A percentile compares a stretch with the other conserved stretches of the same genome.
phyloP scores from a whole-genome alignment of 352 stramenopile species.

The Thalassiosira mediterranea region DNA sequence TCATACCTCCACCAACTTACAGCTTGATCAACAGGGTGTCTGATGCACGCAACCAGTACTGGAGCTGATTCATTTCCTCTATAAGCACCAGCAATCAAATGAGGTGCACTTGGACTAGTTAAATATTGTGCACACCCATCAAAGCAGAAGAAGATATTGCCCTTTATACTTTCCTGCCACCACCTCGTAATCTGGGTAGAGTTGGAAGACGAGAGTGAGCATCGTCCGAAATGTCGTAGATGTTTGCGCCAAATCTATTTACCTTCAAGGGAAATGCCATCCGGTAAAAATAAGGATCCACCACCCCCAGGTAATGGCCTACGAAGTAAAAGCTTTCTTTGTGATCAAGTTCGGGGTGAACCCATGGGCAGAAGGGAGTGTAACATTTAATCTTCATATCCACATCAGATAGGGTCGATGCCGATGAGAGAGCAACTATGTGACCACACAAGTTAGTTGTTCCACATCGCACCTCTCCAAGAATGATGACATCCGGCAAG shows the following conservation, averaged over 20 bases:
- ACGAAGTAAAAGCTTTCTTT: slow-evolving; percentile 76
- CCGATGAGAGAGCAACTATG: slow-evolving; percentile 33
- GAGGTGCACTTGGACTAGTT: slow-evolving; percentile 52
- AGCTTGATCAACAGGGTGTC: slow-evolving; percentile 61
- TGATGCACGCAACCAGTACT: slow-evolving; percentile 58
- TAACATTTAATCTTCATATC: slow-evolving; percentile 46
- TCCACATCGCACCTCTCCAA: slow-evolving; percentile 67
- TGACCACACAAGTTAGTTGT: slow-evolving; percentile 68
- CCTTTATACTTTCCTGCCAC: slow-evolving; percentile 38
- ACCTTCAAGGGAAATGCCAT: slow-evolving; percentile 71
- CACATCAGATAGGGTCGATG: neutral
- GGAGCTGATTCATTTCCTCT: slow-evolving; percentile 25
- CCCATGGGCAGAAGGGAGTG: slow-evolving; percentile 67
- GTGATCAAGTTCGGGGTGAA: slow-evolving; percentile 59
- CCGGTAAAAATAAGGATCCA: slow-evolving; percentile 52
- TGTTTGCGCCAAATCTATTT: neutral
- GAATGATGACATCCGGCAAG: slow-evolving; percentile 62
- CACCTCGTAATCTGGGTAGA: slow-evolving; percentile 31
- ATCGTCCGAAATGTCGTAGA: neutral
- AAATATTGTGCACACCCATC: slow-evolving; percentile 74
- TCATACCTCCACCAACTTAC: slow-evolving; percentile 73
- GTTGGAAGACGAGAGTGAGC: neutral
- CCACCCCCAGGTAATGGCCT: slow-evolving; percentile 59
- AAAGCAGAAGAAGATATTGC: slow-evolving; percentile 66
- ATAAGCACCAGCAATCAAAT: slow-evolving; percentile 63